A percentile compares a stretch with the other conserved stretches of the same genome.
phyloP scores from a whole-genome alignment of 805 yeast genomes.

The Brettanomyces custersianus region DNA sequence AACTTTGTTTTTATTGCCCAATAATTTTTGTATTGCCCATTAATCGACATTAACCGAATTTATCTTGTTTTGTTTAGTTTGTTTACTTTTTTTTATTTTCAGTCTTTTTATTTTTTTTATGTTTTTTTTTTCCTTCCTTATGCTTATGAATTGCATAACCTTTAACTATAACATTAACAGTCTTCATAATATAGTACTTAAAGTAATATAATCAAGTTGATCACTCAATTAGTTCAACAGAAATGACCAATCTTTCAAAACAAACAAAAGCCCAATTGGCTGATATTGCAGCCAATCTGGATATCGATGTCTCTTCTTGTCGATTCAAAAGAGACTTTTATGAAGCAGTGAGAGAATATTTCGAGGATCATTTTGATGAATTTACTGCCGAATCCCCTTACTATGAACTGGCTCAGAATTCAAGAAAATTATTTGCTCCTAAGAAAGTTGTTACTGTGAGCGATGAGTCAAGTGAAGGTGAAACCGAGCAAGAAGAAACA shows the following conservation, averaged over 20 bases:
- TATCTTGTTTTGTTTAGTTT: too few relatives aligned
- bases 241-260: slow-evolving; percentile 16
- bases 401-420: slow-evolving; percentile 17
- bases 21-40: too few relatives aligned
- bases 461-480: slow-evolving; percentile 70
- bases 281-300: slow-evolving; percentile 23
- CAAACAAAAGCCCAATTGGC: slow-evolving; percentile 24
- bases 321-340: slow-evolving; percentile 22
- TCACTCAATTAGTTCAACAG: background rate
- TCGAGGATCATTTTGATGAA: slow-evolving; percentile 14
- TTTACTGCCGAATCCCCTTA: slow-evolving; percentile 18
- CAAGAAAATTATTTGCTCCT: slow-evolving; percentile 4
- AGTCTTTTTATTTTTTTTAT: too few relatives aligned
- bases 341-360: slow-evolving; percentile 15
- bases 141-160: too few relatives aligned
- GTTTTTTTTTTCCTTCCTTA: too few relatives aligned
- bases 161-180: too few relatives aligned
- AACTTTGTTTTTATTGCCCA: too few relatives aligned
- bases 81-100: too few relatives aligned
- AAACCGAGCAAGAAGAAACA: slow-evolving; percentile 33
- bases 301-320: slow-evolving; percentile 14
- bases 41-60: too few relatives aligned
- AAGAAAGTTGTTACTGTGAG: slow-evolving; percentile 8
- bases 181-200: too few relatives aligned
- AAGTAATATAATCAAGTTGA: background rate